Evolutionary conservation across 768 basidiomycete species (phyloP).

Genomic region (Tephrocybe sp.): DNA sequence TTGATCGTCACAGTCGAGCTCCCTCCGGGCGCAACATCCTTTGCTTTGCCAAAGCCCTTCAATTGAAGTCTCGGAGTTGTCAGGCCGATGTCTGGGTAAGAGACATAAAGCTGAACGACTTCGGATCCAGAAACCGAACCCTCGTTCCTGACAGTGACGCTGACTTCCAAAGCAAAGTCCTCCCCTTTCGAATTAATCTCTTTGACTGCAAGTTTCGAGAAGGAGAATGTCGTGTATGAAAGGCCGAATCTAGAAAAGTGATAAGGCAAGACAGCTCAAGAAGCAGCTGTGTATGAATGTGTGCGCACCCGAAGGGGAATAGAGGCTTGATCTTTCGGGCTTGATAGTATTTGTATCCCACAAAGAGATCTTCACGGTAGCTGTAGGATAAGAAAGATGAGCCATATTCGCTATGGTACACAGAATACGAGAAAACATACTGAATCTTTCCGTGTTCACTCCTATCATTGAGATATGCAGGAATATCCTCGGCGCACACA

Average conservation of each 20-base stretch:
- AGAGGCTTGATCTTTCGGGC: slow-evolving; percentile 51
- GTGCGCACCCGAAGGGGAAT: slow-evolving; percentile 65
- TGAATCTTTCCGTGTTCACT: slow-evolving; percentile 60
- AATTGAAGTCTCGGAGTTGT: slow-evolving; percentile 62
- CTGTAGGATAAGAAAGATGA: slow-evolving; percentile 18
- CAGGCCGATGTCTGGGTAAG: slow-evolving; percentile 47
- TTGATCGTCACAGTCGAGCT: slow-evolving; percentile 37
- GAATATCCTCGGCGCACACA: slow-evolving; percentile 57
- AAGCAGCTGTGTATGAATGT: too few species aligned
- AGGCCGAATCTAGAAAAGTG: slow-evolving; percentile 55
- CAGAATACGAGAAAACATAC: slow-evolving; percentile 20
- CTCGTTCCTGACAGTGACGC: slow-evolving; percentile 53
- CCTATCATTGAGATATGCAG: slow-evolving; percentile 56
- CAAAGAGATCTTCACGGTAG: slow-evolving; percentile 63
- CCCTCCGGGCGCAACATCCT: slow-evolving; percentile 48
- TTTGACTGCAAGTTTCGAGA: slow-evolving; percentile 46
- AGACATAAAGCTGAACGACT: slow-evolving; percentile 66
- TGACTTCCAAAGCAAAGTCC: slow-evolving; percentile 36
- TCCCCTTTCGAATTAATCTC: slow-evolving; percentile 23
- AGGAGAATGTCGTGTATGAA: slow-evolving; percentile 71
- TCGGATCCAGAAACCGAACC: slow-evolving; percentile 56
- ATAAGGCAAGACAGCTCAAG: too few species aligned
- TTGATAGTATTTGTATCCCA: slow-evolving; percentile 72
- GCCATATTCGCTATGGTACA: neutral
- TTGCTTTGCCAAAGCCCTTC: slow-evolving; percentile 64